Conservation (phyloP, 345 rosid species). For the Eucalyptus albens region DNA sequence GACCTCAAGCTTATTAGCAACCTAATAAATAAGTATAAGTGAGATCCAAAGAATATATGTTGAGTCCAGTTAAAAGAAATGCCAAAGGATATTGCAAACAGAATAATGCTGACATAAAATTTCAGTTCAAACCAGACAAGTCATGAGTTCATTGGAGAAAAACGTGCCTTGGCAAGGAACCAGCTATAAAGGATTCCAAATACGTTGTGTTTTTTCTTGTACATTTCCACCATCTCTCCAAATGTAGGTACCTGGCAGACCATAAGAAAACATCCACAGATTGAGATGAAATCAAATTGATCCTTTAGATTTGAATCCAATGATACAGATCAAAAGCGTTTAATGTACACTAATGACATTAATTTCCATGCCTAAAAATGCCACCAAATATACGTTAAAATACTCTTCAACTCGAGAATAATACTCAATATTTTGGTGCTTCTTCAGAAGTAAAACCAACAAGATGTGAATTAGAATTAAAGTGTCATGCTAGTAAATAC, state of each 20-base stretch:
- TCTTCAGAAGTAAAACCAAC: neutral
- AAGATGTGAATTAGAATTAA: neutral
- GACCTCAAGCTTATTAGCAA: slow-evolving; percentile 73
- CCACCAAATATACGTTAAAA: neutral
- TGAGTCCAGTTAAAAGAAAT: neutral
- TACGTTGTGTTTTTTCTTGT: slow-evolving; percentile 78
- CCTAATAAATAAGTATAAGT: slow-evolving; percentile 17
- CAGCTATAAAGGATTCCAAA: slow-evolving; percentile 90
- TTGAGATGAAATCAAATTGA: neutral
- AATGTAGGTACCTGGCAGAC: slow-evolving; percentile 68
- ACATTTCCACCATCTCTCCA: slow-evolving; percentile 87
- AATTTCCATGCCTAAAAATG: neutral
- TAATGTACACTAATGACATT: neutral
- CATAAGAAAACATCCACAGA: slow-evolving; percentile 3
- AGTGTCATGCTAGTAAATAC: neutral
- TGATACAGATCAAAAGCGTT: neutral
- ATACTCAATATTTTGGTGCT: neutral
- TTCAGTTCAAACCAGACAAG: neutral
- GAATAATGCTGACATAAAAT: neutral
- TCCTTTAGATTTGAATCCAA: slow-evolving; percentile 5
- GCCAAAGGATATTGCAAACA: neutral
- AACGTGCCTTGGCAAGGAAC: slow-evolving; percentile 90
- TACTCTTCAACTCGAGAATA: neutral
- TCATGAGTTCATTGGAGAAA: neutral
- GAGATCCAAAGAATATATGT: neutral